phyloP scores from a whole-genome alignment of 2,329 filamentous ascomycete genomes.

The Penicillium sp. region DNA sequence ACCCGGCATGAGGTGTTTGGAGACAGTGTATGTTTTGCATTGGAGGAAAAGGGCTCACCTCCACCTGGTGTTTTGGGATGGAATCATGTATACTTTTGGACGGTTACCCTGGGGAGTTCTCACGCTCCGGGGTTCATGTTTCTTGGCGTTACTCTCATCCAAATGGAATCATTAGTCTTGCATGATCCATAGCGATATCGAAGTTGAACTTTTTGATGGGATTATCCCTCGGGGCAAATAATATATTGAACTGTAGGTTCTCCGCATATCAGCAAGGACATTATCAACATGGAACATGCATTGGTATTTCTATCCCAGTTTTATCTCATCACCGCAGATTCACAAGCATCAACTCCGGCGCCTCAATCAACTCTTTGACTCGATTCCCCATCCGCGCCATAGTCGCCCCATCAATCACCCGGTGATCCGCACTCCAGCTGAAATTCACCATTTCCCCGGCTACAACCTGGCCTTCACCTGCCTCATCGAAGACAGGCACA shows the following conservation, averaged over 20 bases:
- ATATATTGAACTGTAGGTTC: too few species aligned
- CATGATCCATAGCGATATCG: too few species aligned
- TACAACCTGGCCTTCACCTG: slow-evolving; percentile 54
- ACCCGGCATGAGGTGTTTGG: slow-evolving; percentile 26
- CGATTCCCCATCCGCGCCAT: slow-evolving; percentile 85
- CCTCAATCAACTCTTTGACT: slow-evolving; percentile 71
- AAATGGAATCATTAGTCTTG: too few species aligned
- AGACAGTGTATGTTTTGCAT: slow-evolving; percentile 4
- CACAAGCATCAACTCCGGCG: slow-evolving; percentile 80
- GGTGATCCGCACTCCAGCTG: slow-evolving; percentile 94
- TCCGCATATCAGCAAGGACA: too few species aligned
- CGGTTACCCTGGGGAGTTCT: too few species aligned
- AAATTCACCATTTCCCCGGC: slow-evolving; percentile 79
- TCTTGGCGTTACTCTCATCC: not conserved
- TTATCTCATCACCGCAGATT: slow-evolving; percentile 57
- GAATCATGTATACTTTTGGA: not conserved
- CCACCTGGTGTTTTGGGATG: slow-evolving; percentile 11
- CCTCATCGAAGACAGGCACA: slow-evolving; percentile 67
- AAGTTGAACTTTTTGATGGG: too few species aligned
- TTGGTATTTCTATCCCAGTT: not conserved
- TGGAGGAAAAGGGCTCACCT: slow-evolving; percentile 3
- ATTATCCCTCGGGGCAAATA: too few species aligned
- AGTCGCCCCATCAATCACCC: slow-evolving; percentile 89
- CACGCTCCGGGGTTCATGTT: not conserved
- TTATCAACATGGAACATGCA: too few species aligned